Conservation (phyloP, 1,139 yeast genomes). For the Protomyces pachydermus region DNA sequence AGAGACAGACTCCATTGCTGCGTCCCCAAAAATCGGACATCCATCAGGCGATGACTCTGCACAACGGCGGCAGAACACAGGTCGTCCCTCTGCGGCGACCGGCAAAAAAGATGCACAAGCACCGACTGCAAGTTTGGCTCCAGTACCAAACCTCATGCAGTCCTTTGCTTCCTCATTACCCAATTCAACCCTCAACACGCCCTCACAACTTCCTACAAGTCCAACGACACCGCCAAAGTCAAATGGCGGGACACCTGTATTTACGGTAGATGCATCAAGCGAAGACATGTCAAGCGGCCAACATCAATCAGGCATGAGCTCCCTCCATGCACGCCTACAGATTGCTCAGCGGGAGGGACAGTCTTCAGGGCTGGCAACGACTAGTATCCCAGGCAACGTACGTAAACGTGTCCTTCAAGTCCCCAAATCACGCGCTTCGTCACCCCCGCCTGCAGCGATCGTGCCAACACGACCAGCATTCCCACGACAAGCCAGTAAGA, state of each 20-base stretch:
- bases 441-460: conserved; percentile 25
- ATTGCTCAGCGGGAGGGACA: not conserved
- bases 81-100: not conserved
- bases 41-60: not conserved
- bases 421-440: conserved; percentile 27
- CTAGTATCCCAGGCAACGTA: not conserved
- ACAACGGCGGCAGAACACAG: not conserved
- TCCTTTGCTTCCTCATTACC: conserved; percentile 1
- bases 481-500: conserved; percentile 8
- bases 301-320: not conserved
- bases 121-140: not conserved
- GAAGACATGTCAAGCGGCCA: not conserved
- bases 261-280: not conserved
- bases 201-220: not conserved
- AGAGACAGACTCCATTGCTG: not conserved
- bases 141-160: conserved; percentile 12
- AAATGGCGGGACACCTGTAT: not conserved
- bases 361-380: not conserved
- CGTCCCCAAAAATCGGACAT: not conserved
- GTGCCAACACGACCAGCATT: conserved; percentile 6
- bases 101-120: not conserved
- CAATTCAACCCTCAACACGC: not conserved
- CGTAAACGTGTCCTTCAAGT: conserved; percentile 4
- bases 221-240: not conserved
- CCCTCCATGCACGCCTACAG: not conserved